phyloP scores from a whole-genome alignment of 164 flowering plant genomes.

The Magnolia sinica region DNA sequence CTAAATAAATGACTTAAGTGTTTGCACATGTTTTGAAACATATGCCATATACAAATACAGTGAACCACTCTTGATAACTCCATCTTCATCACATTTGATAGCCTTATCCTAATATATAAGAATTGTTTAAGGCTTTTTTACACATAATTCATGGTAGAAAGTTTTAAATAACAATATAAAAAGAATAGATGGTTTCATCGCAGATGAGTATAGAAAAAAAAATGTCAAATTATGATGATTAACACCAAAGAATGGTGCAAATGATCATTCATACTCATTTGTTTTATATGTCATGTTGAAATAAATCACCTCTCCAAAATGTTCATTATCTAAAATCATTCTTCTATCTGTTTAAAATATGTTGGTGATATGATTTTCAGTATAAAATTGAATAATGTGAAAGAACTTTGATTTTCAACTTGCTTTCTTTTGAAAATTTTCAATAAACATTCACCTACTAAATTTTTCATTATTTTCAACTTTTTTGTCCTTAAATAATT shows the following conservation, averaged over 20 bases:
- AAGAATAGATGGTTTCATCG: constrained; percentile 1
- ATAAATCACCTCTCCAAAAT: constrained; percentile 13
- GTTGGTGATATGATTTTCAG: constrained; percentile 1
- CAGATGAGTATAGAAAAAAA: background rate
- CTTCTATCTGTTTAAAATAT: constrained; percentile 8
- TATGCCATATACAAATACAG: too few relatives aligned
- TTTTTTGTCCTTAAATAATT: constrained; percentile 6
- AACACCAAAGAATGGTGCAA: background rate
- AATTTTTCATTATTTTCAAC: background rate
- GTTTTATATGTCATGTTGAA: constrained; percentile 7
- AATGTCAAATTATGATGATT: constrained; percentile 5
- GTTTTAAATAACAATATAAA: constrained; percentile 10
- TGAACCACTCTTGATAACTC: constrained; percentile 3
- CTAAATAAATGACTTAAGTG: too few relatives aligned
- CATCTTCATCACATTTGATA: constrained; percentile 3
- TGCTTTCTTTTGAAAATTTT: constrained; percentile 1
- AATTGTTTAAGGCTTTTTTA: constrained; percentile 1
- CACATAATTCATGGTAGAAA: constrained; percentile 8
- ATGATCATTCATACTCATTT: background rate
- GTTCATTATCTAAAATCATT: constrained; percentile 1
- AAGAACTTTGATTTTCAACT: constrained; percentile 1
- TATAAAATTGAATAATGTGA: constrained; percentile 1
- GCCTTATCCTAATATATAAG: constrained; percentile 6
- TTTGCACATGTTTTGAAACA: too few relatives aligned
- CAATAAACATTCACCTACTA: background rate